These are phyloP conservation scores for Calonectria pseudoreteaudii DNA, from an alignment of 2,329 filamentous ascomycete species.

Conservation along the genomic window DNA sequence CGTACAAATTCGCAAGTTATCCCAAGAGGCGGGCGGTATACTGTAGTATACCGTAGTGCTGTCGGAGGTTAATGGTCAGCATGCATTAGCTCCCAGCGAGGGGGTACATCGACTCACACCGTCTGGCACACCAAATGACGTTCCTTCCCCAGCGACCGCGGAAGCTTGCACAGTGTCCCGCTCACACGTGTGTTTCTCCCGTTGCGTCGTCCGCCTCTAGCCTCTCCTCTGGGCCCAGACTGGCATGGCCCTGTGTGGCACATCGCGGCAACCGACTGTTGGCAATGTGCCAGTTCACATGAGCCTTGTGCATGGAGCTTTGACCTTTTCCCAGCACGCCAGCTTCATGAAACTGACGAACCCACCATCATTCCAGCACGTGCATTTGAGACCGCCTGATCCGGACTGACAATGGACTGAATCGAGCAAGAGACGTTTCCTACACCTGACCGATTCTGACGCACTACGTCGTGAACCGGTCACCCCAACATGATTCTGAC, in stretches of 20 bases:
- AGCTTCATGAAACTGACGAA: slow-evolving; percentile 26
- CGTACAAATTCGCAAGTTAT: slow-evolving; percentile 18
- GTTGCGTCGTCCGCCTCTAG: slow-evolving; percentile 24
- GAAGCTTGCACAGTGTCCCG: slow-evolving; percentile 39
- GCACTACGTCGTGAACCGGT: slow-evolving; percentile 7
- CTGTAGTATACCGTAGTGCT: slow-evolving; percentile 28
- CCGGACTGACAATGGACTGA: slow-evolving; percentile 11
- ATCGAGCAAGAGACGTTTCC: background rate
- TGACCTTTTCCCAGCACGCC: background rate
- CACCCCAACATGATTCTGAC: background rate
- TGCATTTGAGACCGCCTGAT: slow-evolving; percentile 28
- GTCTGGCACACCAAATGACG: slow-evolving; percentile 25
- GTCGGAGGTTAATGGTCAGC: slow-evolving; percentile 36
- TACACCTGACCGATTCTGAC: slow-evolving; percentile 23
- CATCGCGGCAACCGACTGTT: slow-evolving; percentile 17
- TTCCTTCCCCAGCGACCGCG: slow-evolving; percentile 33
- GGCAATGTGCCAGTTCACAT: slow-evolving; percentile 20
- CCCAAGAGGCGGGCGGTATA: slow-evolving; percentile 36
- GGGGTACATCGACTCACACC: slow-evolving; percentile 36
- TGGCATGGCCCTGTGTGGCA: slow-evolving; percentile 11
- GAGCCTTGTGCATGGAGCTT: slow-evolving; percentile 19
- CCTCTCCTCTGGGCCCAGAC: slow-evolving; percentile 2
- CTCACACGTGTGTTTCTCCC: slow-evolving; percentile 32
- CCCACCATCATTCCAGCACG: slow-evolving; percentile 31
- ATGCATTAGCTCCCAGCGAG: slow-evolving; percentile 38